Percentiles rank a stretch among this genome's conserved stretches.
Evolutionary conservation across 2,329 filamentous ascomycete genomes (phyloP).

Genomic region (Xylariomycetidae sp.): DNA sequence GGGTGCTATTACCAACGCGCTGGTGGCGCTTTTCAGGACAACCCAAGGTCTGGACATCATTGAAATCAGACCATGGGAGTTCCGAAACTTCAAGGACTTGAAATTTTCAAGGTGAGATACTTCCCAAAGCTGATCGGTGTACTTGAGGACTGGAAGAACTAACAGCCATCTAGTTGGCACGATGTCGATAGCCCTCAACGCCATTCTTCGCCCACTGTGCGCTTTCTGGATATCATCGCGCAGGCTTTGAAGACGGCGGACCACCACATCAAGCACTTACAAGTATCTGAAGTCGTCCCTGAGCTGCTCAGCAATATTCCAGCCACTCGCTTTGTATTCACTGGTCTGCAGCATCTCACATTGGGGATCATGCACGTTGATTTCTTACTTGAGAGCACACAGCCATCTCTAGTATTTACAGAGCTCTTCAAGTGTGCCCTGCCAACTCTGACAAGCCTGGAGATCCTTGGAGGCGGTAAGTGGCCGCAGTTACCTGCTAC

Average conservation of each 20-base stretch:
- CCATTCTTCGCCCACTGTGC: constrained; percentile 4
- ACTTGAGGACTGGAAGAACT: too few relatives aligned
- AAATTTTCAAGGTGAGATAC: too few relatives aligned
- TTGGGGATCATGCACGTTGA: constrained; percentile 7
- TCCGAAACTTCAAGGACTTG: constrained; percentile 5
- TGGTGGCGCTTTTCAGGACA: constrained; percentile 5
- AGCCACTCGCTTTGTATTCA: constrained; percentile 9
- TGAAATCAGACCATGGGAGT: constrained; percentile 8
- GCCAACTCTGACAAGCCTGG: constrained; percentile 7
- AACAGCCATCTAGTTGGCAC: constrained; percentile 5
- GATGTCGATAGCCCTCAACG: constrained; percentile 4
- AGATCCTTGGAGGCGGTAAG: constrained; percentile 6
- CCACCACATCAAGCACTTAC: constrained; percentile 4
- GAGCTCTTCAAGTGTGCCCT: constrained; percentile 7
- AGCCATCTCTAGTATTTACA: constrained; percentile 2
- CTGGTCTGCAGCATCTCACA: constrained; percentile 8
- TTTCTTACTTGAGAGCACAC: constrained; percentile 5
- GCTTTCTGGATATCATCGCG: constrained; percentile 5
- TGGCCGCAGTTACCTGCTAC: constrained; percentile 5
- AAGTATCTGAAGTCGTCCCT: constrained; percentile 5
- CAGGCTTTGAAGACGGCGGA: constrained; percentile 4
- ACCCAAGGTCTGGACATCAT: constrained; percentile 5
- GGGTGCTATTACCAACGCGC: constrained; percentile 1
- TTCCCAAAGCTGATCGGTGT: too few relatives aligned
- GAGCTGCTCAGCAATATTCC: constrained; percentile 5